Percentiles rank a stretch among this genome's conserved stretches.
Evolutionary conservation across 1,139 yeast genomes (phyloP).

Genomic region (Scheffersomyces insectosa): DNA sequence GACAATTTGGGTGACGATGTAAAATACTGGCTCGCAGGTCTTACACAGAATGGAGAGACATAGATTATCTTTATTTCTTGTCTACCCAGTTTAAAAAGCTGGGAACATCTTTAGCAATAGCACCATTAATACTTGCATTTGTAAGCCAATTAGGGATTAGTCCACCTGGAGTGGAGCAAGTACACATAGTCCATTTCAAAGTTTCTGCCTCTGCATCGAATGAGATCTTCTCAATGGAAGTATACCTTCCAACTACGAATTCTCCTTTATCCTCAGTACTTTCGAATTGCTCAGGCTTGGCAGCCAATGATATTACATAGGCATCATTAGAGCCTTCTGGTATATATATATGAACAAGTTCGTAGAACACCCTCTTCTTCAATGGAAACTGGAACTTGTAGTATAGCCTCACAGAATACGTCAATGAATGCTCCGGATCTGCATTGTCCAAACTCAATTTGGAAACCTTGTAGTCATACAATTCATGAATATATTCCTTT

Average conservation of each 20-base stretch:
- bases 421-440: constrained; percentile 7
- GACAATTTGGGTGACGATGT: constrained; percentile 50
- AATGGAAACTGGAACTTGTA: constrained; percentile 55
- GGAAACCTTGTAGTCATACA: constrained; percentile 23
- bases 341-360: constrained; percentile 51
- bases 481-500: constrained; percentile 32
- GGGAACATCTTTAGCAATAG: constrained; percentile 70
- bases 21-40: constrained; percentile 40
- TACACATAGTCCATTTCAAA: constrained; percentile 65
- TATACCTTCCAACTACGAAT: constrained; percentile 47
- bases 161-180: constrained; percentile 68
- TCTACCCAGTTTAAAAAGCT: constrained; percentile 53
- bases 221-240: constrained; percentile 58
- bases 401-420: constrained; percentile 31
- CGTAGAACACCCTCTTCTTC: constrained; percentile 54
- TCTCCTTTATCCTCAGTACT: constrained; percentile 13
- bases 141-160: constrained; percentile 65
- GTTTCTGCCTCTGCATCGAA: constrained; percentile 35
- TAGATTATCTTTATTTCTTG: constrained; percentile 8
- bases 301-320: constrained; percentile 54
- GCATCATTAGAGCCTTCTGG: constrained; percentile 33
- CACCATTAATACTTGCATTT: constrained; percentile 52
- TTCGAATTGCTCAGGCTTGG: constrained; percentile 24
- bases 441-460: constrained; percentile 13
- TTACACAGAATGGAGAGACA: constrained; percentile 21